Evolutionary conservation across 148 eudicot genomes (phyloP).

Genomic region (Beta vulgaris): DNA sequence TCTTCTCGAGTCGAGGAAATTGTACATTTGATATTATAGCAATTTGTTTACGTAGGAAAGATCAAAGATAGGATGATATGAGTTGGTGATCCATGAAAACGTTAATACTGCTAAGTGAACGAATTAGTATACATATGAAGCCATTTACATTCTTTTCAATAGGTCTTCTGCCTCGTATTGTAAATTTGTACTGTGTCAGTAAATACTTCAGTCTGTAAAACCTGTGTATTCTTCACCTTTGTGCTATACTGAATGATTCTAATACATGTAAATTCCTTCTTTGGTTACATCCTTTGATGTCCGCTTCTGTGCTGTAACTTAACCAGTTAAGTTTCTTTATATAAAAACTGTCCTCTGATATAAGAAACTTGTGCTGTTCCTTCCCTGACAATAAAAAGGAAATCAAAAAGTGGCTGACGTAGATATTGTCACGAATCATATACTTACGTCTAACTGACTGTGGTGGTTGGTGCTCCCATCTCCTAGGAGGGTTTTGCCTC

Average conservation of each 20-base stretch:
- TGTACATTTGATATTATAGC: not conserved
- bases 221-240: not conserved
- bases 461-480: too few relatives aligned
- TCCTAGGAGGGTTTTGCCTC: too few relatives aligned
- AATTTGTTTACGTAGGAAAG: not conserved
- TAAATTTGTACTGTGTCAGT: too few relatives aligned
- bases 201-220: not conserved
- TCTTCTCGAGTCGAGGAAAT: not conserved
- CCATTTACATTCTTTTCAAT: not conserved
- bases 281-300: not conserved
- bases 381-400: too few relatives aligned
- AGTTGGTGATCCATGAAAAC: not conserved
- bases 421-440: too few relatives aligned
- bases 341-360: too few relatives aligned
- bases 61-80: not conserved
- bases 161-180: too few relatives aligned
- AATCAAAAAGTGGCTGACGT: too few relatives aligned
- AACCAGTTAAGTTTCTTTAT: not conserved
- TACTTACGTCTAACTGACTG: too few relatives aligned
- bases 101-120: not conserved
- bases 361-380: too few relatives aligned
- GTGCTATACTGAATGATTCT: too few relatives aligned
- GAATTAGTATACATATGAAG: not conserved
- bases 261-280: not conserved
- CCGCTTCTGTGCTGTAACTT: not conserved